phyloP scores from a whole-genome alignment of 768 basidiomycete genomes.

The Lentinula sp. region DNA sequence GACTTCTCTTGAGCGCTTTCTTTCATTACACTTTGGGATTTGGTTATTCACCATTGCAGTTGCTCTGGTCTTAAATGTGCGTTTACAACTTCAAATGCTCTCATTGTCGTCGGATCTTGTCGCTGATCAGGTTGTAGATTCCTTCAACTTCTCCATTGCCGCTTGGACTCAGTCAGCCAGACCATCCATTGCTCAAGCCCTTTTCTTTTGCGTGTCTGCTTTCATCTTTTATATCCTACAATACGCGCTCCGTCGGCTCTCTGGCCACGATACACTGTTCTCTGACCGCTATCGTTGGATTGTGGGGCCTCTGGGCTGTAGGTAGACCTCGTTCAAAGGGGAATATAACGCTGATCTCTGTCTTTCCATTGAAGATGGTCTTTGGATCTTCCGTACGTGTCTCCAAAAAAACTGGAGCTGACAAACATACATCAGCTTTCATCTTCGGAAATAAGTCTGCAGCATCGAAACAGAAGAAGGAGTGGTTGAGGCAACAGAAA shows the following conservation, averaged over 20 bases:
- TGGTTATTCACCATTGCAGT: slow-evolving; percentile 49
- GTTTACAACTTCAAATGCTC: slow-evolving; percentile 22
- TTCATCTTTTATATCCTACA: slow-evolving; percentile 63
- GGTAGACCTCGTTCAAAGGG: slow-evolving; percentile 18
- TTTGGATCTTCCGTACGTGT: slow-evolving; percentile 51
- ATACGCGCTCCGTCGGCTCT: slow-evolving; percentile 49
- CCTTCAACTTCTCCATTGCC: slow-evolving; percentile 31
- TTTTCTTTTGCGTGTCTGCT: slow-evolving; percentile 46
- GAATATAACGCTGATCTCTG: background rate
- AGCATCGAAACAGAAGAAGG: slow-evolving; percentile 56
- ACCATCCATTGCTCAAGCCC: slow-evolving; percentile 61
- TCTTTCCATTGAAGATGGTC: slow-evolving; percentile 35
- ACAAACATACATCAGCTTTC: slow-evolving; percentile 76
- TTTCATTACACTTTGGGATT: slow-evolving; percentile 62
- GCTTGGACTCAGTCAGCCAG: slow-evolving; percentile 17
- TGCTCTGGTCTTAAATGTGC: slow-evolving; percentile 55
- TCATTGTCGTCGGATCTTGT: too few relatives aligned
- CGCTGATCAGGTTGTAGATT: slow-evolving; percentile 21
- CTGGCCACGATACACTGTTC: slow-evolving; percentile 47
- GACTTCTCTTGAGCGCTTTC: slow-evolving; percentile 64
- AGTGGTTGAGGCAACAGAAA: slow-evolving; percentile 39
- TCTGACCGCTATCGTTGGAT: slow-evolving; percentile 43
- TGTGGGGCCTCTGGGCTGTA: slow-evolving; percentile 73
- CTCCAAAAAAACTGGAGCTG: slow-evolving; percentile 73
- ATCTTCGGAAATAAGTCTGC: slow-evolving; percentile 71